Conservation (phyloP, 2,329 filamentous ascomycete genomes). For the Fusarium lyarnte region DNA sequence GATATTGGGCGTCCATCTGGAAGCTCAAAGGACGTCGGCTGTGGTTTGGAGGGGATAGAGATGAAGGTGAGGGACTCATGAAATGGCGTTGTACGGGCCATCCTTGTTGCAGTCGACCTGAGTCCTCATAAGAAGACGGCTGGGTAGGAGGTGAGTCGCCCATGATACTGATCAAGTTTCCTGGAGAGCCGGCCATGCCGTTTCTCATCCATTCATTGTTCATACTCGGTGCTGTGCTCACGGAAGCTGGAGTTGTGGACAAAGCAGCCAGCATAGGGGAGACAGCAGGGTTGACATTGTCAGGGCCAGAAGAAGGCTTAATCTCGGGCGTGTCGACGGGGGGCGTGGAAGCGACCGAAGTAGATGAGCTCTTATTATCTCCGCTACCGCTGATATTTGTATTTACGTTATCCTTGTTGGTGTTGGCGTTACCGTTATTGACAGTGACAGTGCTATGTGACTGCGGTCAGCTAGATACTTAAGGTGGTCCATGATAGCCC, state of each 20-base stretch:
- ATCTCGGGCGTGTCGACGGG: constrained; percentile 58
- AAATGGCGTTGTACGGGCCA: constrained; percentile 59
- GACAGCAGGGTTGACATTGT: constrained; percentile 55
- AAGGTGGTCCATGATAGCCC: constrained; percentile 9
- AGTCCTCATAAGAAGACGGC: constrained; percentile 62
- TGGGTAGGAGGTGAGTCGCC: constrained; percentile 64
- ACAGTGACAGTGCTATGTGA: constrained; percentile 34
- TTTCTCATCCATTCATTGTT: constrained; percentile 57
- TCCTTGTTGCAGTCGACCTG: constrained; percentile 54
- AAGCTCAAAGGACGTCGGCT: constrained; percentile 62
- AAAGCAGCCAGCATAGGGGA: constrained; percentile 61
- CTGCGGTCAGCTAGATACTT: constrained; percentile 39
- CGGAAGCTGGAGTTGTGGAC: constrained; percentile 59
- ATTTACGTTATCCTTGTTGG: constrained; percentile 45
- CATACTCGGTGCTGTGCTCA: constrained; percentile 59
- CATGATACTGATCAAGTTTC: constrained; percentile 61
- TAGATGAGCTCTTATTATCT: constrained; percentile 48
- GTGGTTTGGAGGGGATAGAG: constrained; percentile 51
- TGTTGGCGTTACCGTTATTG: constrained; percentile 43
- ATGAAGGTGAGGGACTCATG: constrained; percentile 56
- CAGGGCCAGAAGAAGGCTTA: constrained; percentile 52
- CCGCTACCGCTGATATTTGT: constrained; percentile 43
- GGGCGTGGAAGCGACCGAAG: constrained; percentile 57
- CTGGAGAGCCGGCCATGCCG: constrained; percentile 61
- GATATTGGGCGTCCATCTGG: constrained; percentile 60